These are phyloP conservation scores for Yamadazyma spencermartinsiae DNA, from an alignment of 1,139 yeast genomes.

Conservation along the genomic window DNA sequence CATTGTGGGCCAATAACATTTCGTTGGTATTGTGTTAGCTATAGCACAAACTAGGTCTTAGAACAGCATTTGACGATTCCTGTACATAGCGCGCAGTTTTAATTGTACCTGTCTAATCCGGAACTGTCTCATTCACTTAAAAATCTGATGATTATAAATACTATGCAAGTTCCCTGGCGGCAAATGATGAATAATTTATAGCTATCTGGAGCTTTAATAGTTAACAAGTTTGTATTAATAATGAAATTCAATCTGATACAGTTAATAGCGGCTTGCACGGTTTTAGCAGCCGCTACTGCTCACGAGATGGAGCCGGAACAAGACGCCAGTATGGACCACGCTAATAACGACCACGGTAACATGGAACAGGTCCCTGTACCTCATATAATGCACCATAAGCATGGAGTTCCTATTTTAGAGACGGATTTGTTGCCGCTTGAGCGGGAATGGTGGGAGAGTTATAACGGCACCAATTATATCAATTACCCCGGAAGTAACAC, in stretches of 20 bases:
- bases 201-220: not conserved
- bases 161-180: not conserved
- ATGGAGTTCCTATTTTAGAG: constrained; percentile 76
- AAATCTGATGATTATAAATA: constrained; percentile 2
- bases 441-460: constrained; percentile 71
- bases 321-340: constrained; percentile 3
- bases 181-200: not conserved
- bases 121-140: not conserved
- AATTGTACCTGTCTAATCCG: not conserved
- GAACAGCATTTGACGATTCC: not conserved
- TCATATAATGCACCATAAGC: constrained; percentile 57
- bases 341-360: not conserved
- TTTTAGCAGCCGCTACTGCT: not conserved
- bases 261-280: not conserved
- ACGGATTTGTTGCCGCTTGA: constrained; percentile 73
- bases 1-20: too few relatives aligned
- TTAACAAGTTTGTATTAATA: not conserved
- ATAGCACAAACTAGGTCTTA: too few relatives aligned
- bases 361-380: constrained; percentile 33
- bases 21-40: too few relatives aligned
- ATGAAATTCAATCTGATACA: not conserved
- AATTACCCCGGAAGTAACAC: constrained; percentile 52
- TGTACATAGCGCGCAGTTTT: too few relatives aligned
- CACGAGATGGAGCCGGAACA: constrained; percentile 1
- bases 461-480: constrained; percentile 80